phyloP scores from a whole-genome alignment of 2,329 filamentous ascomycete genomes.

The Lithohypha guttulata region DNA sequence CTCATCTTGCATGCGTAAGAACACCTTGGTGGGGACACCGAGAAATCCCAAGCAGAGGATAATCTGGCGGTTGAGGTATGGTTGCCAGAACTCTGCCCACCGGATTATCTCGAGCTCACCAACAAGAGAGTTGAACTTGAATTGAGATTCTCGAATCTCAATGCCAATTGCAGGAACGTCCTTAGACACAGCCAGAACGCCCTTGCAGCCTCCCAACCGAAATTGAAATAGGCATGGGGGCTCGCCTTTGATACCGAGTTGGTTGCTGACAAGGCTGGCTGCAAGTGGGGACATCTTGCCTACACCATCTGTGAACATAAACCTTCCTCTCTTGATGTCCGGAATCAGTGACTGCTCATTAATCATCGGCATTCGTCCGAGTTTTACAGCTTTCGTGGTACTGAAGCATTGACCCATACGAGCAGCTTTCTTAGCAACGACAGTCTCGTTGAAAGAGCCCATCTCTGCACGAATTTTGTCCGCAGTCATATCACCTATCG shows the following conservation, averaged over 20 bases:
- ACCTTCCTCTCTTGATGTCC: constrained; percentile 59
- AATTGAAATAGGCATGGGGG: constrained; percentile 83
- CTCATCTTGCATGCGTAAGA: constrained; percentile 57
- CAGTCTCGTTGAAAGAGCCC: constrained; percentile 75
- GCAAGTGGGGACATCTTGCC: constrained; percentile 79
- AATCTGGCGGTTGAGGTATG: constrained; percentile 79
- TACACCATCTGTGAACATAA: constrained; percentile 81
- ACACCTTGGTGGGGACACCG: constrained; percentile 57
- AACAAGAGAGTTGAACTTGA: constrained; percentile 67
- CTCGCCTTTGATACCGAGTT: constrained; percentile 51
- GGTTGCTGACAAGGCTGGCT: constrained; percentile 59
- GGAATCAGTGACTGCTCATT: constrained; percentile 44
- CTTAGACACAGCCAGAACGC: constrained; percentile 67
- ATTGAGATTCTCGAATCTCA: constrained; percentile 70
- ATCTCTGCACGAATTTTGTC: constrained; percentile 74
- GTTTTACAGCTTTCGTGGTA: constrained; percentile 53
- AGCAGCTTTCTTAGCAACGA: constrained; percentile 82
- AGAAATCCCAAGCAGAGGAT: constrained; percentile 75
- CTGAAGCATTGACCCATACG: constrained; percentile 92
- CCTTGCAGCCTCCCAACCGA: constrained; percentile 84
- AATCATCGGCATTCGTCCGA: constrained; percentile 8
- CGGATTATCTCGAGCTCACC: constrained; percentile 76
- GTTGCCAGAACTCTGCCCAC: constrained; percentile 62
- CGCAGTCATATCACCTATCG: constrained; percentile 52
- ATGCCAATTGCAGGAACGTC: constrained; percentile 57